Conservation (phyloP, 2,329 filamentous ascomycete genomes). For the Pseudogymnoascus sp. region DNA sequence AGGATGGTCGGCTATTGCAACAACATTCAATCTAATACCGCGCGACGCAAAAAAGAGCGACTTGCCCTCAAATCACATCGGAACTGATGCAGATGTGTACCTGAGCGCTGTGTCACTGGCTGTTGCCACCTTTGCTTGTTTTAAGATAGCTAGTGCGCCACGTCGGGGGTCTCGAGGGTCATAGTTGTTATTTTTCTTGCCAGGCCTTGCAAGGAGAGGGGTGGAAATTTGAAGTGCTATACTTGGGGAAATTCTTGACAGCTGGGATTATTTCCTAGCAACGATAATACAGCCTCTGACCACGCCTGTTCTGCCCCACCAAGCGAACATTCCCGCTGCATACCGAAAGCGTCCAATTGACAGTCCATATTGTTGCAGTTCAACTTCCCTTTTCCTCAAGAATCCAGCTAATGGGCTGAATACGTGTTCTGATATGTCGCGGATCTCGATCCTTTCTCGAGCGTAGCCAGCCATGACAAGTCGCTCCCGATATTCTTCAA, state of each 20-base stretch:
- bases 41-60: slow-evolving; percentile 13
- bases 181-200: background rate
- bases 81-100: slow-evolving; percentile 13
- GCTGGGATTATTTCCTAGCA: slow-evolving; percentile 23
- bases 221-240: background rate
- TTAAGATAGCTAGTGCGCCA: slow-evolving; percentile 14
- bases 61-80: slow-evolving; percentile 12
- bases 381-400: slow-evolving; percentile 32
- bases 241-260: background rate
- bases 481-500: slow-evolving; percentile 36
- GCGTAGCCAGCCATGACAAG: slow-evolving; percentile 43
- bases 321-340: slow-evolving; percentile 32
- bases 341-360: slow-evolving; percentile 31
- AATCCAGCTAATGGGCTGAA: slow-evolving; percentile 43
- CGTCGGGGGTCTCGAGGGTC: slow-evolving; percentile 1
- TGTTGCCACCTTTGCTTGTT: slow-evolving; percentile 16
- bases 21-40: slow-evolving; percentile 16
- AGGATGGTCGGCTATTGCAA: slow-evolving; percentile 16
- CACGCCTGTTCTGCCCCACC: slow-evolving; percentile 34
- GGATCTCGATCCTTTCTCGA: slow-evolving; percentile 33
- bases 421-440: slow-evolving; percentile 46
- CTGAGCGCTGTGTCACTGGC: slow-evolving; percentile 14
- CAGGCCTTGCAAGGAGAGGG: background rate
- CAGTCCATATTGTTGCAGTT: slow-evolving; percentile 31
- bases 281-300: slow-evolving; percentile 35